Percentiles rank a stretch among this genome's conserved stretches.
Evolutionary conservation across 2,329 filamentous ascomycete genomes (phyloP).

Genomic region (Meredithiella fracta): DNA sequence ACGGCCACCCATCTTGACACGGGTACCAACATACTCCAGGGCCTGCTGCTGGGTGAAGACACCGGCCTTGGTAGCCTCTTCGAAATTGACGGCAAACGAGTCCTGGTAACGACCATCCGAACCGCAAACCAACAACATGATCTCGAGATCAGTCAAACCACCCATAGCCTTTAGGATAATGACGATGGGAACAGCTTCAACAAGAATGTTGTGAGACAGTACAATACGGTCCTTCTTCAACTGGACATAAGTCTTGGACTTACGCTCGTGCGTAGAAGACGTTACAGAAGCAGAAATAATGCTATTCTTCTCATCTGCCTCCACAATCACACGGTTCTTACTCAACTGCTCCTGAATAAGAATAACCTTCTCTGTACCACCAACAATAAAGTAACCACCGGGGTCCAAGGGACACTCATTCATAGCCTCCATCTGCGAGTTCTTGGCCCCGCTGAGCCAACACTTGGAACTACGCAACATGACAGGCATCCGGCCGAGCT

Average conservation of each 20-base stretch:
- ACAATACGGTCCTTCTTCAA: conserved; percentile 85
- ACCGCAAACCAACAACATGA: conserved; percentile 78
- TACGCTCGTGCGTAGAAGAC: conserved; percentile 91
- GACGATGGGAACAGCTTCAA: conserved; percentile 87
- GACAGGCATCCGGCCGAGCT: conserved; percentile 81
- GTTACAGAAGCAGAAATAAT: conserved; percentile 92
- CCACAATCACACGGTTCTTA: conserved; percentile 97
- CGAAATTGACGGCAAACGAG: conserved; percentile 88
- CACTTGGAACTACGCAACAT: conserved; percentile 97
- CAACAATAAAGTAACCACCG: conserved; percentile 94
- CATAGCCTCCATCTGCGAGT: conserved; percentile 75
- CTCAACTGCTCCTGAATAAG: conserved; percentile 95
- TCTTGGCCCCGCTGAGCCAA: conserved; percentile 65
- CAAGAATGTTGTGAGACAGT: conserved; percentile 81
- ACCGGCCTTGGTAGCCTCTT: conserved; percentile 68
- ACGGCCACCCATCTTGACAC: conserved; percentile 73
- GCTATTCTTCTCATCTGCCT: conserved; percentile 79
- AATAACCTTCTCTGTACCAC: conserved; percentile 96
- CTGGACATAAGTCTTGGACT: conserved; percentile 92
- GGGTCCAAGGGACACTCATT: conserved; percentile 94
- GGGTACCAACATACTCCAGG: conserved; percentile 73
- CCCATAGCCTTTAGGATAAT: conserved; percentile 87
- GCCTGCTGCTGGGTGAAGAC: conserved; percentile 92
- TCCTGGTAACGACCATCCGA: conserved; percentile 82
- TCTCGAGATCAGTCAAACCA: conserved; percentile 86